These are phyloP conservation scores for Penicillium sclerotiorum DNA, from an alignment of 2,329 filamentous ascomycete species.

Conservation along the genomic window DNA sequence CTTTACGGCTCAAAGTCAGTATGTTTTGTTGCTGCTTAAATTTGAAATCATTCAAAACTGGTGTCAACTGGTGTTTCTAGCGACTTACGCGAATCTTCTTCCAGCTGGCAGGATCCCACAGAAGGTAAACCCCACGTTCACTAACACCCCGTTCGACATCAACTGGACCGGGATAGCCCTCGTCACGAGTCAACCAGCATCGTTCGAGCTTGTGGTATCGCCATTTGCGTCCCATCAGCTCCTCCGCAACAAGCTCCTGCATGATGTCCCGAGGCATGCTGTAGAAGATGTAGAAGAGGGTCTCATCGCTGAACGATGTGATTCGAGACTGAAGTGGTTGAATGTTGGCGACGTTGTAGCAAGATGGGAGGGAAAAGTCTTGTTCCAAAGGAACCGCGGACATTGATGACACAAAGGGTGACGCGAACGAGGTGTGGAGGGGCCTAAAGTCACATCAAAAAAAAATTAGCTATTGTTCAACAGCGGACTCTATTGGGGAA, in stretches of 20 bases:
- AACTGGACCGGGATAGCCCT: slow-evolving; percentile 51
- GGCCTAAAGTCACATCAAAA: slow-evolving; percentile 40
- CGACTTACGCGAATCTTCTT: slow-evolving; percentile 52
- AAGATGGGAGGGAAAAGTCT: slow-evolving; percentile 64
- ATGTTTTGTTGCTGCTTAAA: neutral
- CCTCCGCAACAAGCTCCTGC: slow-evolving; percentile 66
- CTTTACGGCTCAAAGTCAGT: slow-evolving; percentile 28
- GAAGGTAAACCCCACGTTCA: slow-evolving; percentile 54
- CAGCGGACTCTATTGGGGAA: neutral
- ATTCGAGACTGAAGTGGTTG: slow-evolving; percentile 63
- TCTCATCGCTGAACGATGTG: slow-evolving; percentile 63
- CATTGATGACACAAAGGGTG: slow-evolving; percentile 61
- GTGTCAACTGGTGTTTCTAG: neutral
- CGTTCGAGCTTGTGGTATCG: slow-evolving; percentile 56
- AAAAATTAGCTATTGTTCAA: no score
- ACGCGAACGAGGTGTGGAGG: slow-evolving; percentile 65
- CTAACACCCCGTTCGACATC: slow-evolving; percentile 51
- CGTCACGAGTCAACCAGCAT: slow-evolving; percentile 55
- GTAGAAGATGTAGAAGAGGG: slow-evolving; percentile 71
- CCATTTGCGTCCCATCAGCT: slow-evolving; percentile 60
- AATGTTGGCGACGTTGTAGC: slow-evolving; percentile 68
- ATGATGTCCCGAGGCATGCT: slow-evolving; percentile 66
- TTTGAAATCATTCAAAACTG: no score
- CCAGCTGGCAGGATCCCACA: slow-evolving; percentile 54
- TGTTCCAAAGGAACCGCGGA: slow-evolving; percentile 63